Evolutionary conservation across 1,284 basidiomycete species (phyloP).

Genomic region (Cerrena zonata): DNA sequence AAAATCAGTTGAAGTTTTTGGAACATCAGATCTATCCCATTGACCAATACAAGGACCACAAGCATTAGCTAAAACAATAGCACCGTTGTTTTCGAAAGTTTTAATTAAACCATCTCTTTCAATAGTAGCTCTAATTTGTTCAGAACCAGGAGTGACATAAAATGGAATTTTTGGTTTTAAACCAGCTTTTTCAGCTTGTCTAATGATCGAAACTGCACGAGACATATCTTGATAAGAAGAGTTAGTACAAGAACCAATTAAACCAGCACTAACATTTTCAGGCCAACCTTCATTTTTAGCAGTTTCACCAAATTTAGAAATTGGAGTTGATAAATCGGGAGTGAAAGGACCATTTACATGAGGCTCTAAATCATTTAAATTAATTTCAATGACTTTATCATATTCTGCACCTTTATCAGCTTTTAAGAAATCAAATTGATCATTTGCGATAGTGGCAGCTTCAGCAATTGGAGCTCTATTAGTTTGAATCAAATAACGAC

Average conservation of each 20-base stretch:
- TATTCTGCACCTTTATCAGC: slow-evolving; percentile 90
- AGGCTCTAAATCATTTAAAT: slow-evolving; percentile 92
- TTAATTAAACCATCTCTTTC: slow-evolving; percentile 91
- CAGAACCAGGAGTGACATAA: slow-evolving; percentile 96
- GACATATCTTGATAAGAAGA: slow-evolving; percentile 99
- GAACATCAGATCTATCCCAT: slow-evolving; percentile 95
- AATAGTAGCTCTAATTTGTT: slow-evolving; percentile 97
- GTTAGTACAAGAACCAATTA: slow-evolving; percentile 99
- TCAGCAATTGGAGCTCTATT: slow-evolving; percentile 84
- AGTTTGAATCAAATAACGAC: slow-evolving; percentile 88
- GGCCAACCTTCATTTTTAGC: slow-evolving; percentile 98
- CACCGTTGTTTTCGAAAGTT: slow-evolving; percentile 82
- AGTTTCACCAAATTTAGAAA: slow-evolving; percentile 90
- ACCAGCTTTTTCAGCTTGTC: slow-evolving; percentile 83
- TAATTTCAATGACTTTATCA: slow-evolving; percentile 91
- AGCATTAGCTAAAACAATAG: slow-evolving; percentile 93
- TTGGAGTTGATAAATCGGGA: slow-evolving; percentile 89
- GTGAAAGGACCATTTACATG: slow-evolving; percentile 99
- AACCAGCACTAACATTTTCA: slow-evolving; percentile 89
- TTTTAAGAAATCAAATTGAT: slow-evolving; percentile 87
- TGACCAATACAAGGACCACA: slow-evolving; percentile 99
- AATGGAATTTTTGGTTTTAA: slow-evolving; percentile 88
- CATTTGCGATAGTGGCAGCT: slow-evolving; percentile 76
- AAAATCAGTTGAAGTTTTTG: too few relatives aligned
- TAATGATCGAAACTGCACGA: slow-evolving; percentile 89